Base-by-base conservation (phyloP, 371 early-diverging fungal species). In the Neoconidiobolus thromboides region DNA sequence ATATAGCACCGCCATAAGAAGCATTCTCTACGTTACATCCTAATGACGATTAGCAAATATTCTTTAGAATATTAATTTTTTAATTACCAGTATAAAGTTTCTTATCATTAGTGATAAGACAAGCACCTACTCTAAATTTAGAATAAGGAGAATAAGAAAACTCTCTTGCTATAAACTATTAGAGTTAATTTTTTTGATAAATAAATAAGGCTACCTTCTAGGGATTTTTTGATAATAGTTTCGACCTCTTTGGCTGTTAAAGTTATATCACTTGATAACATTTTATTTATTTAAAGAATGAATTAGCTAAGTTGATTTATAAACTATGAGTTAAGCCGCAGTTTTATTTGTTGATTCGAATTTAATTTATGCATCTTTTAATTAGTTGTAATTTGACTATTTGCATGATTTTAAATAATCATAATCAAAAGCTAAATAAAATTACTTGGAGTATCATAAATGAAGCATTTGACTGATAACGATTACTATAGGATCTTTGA, bases 11-110 rank as follows among this genome's bases (percentile, higher is more conserved):
- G 48, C 83, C 80, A 73, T 48, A 55, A 0, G 83, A 81, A 2
- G 87, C 83, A 63, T 85, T 87, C 63, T 91, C 91, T 46, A 91
- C 79, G 64, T 91, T 91, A 62, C 83, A 80, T n/a, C 90, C 89
- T 75, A 63, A n/a, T 14, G 26, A 26, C 26, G 26, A 26, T 26
- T 26, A 26, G 26, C n/a, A 14, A 26, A 3, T 7, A 9, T 37
- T 47, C 9, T 26, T 39, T 37, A 43, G 37, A 46, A 54, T 26
- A 12, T 10, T 9, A 42, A 52, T 2, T 2, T 37, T 14, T 3
- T 4, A 14, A 1, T 62, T 73, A 78, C 81, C 81, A 71, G 76
- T 70, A 51, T 67, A 83, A 36, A 82, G 63, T 12, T 78, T 79
- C 40, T 83, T 84, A 46, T 77, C 75, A 43, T 73, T 69, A 2